Percentiles rank a stretch among this genome's conserved stretches.
phyloP scores from a whole-genome alignment of 257 asterid species.

The Nicotiana sylvestris region DNA sequence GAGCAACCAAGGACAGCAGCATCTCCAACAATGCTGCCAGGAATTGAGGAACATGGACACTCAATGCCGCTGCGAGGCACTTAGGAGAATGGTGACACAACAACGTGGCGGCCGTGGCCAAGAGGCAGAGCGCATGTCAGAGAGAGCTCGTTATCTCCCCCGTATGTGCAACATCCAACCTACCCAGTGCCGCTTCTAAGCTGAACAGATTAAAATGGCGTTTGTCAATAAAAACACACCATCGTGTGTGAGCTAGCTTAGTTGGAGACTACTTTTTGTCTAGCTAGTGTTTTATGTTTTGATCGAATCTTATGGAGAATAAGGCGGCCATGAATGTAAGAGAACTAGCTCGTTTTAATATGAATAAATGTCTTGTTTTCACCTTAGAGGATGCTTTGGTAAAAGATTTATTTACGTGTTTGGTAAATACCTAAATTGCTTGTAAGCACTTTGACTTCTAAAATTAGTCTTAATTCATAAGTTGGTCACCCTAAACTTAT shows the following conservation, averaged over 20 bases:
- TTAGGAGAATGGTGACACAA: not conserved
- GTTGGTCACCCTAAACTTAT: too few species aligned
- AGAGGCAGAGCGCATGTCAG: not conserved
- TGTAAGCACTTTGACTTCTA: too few species aligned
- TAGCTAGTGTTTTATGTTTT: not conserved
- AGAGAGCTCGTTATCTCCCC: conserved; percentile 10
- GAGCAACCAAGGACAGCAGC: not conserved
- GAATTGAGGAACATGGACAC: not conserved
- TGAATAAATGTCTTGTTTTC: not conserved
- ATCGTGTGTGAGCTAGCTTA: not conserved
- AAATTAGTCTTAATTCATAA: too few species aligned
- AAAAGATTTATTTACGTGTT: too few species aligned
- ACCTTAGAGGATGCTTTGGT: not conserved
- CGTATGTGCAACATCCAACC: conserved; percentile 10
- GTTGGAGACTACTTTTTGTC: not conserved
- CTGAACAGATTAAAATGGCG: not conserved
- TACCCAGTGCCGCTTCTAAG: not conserved
- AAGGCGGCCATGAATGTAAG: not conserved
- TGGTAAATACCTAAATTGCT: too few species aligned
- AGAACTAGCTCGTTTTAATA: not conserved
- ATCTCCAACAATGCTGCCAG: conserved; percentile 16
- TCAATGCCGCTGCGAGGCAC: conserved; percentile 5
- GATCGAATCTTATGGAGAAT: too few species aligned
- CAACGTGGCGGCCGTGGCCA: not conserved
- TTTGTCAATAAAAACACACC: not conserved